phyloP scores from a whole-genome alignment of 805 yeast genomes.

The Kodamaea nitidulidarum region DNA sequence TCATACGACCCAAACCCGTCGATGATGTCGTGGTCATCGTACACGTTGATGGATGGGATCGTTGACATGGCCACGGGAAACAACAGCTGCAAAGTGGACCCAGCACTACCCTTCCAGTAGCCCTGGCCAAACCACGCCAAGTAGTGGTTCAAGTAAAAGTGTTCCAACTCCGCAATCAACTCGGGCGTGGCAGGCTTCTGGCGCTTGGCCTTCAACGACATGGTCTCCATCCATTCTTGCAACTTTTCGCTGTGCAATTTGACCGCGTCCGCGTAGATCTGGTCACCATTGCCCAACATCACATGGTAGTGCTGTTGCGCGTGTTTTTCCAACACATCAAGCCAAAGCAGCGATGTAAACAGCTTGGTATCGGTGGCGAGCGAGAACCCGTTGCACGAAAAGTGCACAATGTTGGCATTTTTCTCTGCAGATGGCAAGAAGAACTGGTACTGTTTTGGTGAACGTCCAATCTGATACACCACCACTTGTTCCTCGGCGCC shows the following conservation, averaged over 20 bases:
- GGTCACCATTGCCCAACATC: slow-evolving; percentile 98
- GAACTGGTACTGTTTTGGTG: slow-evolving; percentile 47
- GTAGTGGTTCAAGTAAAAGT: slow-evolving; percentile 71
- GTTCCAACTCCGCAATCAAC: slow-evolving; percentile 51
- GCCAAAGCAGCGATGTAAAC: slow-evolving; percentile 81
- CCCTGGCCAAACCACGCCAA: slow-evolving; percentile 89
- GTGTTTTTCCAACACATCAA: slow-evolving; percentile 74
- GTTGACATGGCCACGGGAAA: slow-evolving; percentile 74
- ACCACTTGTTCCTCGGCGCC: slow-evolving; percentile 53
- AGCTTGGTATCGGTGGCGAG: slow-evolving; percentile 59
- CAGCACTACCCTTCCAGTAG: slow-evolving; percentile 67
- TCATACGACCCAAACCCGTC: slow-evolving; percentile 93
- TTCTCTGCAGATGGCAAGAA: slow-evolving; percentile 60
- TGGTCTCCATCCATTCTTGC: slow-evolving; percentile 59
- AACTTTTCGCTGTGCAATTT: slow-evolving; percentile 53
- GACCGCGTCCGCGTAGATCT: slow-evolving; percentile 82
- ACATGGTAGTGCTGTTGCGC: slow-evolving; percentile 62
- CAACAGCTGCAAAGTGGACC: slow-evolving; percentile 61
- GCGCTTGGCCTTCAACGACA: slow-evolving; percentile 43
- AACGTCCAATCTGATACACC: slow-evolving; percentile 55
- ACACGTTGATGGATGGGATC: slow-evolving; percentile 83
- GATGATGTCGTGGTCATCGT: slow-evolving; percentile 93
- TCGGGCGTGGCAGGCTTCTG: slow-evolving; percentile 40
- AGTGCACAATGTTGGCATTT: slow-evolving; percentile 78
- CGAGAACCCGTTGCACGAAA: slow-evolving; percentile 90